Base-by-base conservation (phyloP, 2,329 filamentous ascomycete species). In the Decorospora gaudefroyi region DNA sequence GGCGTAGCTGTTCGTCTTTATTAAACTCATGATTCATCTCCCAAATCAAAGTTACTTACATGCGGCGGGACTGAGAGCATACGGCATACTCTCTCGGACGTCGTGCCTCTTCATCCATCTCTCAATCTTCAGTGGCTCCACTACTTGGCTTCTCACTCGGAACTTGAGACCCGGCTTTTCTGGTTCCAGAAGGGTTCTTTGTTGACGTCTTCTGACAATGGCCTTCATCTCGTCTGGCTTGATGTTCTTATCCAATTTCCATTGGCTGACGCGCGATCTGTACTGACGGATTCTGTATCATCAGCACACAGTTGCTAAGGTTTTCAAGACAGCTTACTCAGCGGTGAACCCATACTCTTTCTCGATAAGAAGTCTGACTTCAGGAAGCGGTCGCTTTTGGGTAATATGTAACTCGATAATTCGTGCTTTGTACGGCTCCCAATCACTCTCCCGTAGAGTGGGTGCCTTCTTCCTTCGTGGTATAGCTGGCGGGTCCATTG, bases 141-240 rank as follows among this genome's bases (percentile, higher is more conserved):
- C 56, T 26, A 12, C 5, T 12, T 21, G 33, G 15, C 37, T 49
- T 30, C 59, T 12, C 2, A 60, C 52, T 18, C 31, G 16, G 30
- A 61, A 59, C 4, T 5, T 22, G 4, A 55, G 43, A n/a, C 38
- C 10, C 4, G 29, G 22, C 17, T 56, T 53, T 15, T 48, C 16
- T 8, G 15, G 15, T 16, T 64, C 49, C 4, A 56, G 8, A n/a
- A 62, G 48, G 9, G 50, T 52, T 22, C 58, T 47, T n/a, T 38
- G 28, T 21, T 62, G 56, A 5, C 18, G 44, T 18, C 55, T 59
- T 16, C 56, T 34, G 8, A 62, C 53, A 8, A 63, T 61, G 6
- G 57, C 56, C 36, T 27, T 11, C 51, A 57, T 61, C 32, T 57
- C 56, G n/a, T 49, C n/a, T 4, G 43, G 33, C 42, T 59, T 59